Conservation (phyloP, 495 filamentous ascomycete genomes). For the Durotheca rogersii region DNA sequence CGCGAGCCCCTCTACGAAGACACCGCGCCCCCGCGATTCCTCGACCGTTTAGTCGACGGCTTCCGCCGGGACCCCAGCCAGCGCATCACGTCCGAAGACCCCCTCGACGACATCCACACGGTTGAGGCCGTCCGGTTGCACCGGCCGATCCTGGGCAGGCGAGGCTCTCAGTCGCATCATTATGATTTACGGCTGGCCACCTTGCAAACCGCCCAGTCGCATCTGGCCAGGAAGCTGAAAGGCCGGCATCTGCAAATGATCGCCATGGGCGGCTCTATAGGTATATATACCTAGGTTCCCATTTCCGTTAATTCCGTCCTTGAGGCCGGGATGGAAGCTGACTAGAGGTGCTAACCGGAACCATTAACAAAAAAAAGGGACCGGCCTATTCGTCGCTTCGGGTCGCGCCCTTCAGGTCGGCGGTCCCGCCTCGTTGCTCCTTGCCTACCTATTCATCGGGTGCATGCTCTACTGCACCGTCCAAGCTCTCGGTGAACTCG, state of each 20-base stretch:
- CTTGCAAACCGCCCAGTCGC: slow-evolving; percentile 70
- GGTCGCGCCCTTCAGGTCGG: slow-evolving; percentile 74
- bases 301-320: slow-evolving; percentile 4
- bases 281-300: slow-evolving; percentile 51
- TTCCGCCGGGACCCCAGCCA: slow-evolving; percentile 79
- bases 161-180: slow-evolving; percentile 40
- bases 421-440: slow-evolving; percentile 80
- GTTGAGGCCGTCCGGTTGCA: slow-evolving; percentile 29
- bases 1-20: slow-evolving; percentile 43
- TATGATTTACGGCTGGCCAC: slow-evolving; percentile 78
- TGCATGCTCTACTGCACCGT: slow-evolving; percentile 90
- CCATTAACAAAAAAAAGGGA: no score
- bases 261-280: slow-evolving; percentile 92
- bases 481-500: slow-evolving; percentile 89
- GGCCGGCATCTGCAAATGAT: slow-evolving; percentile 94
- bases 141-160: slow-evolving; percentile 24
- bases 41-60: slow-evolving; percentile 65
- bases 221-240: slow-evolving; percentile 74
- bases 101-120: slow-evolving; percentile 50
- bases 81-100: slow-evolving; percentile 56
- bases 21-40: slow-evolving; percentile 25
- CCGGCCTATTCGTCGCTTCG: slow-evolving; percentile 87
- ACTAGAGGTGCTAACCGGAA: slow-evolving; percentile 3
- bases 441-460: slow-evolving; percentile 81
- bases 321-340: slow-evolving; percentile 7